phyloP scores from a whole-genome alignment of 257 asterid genomes.

The Sherardia arvensis region DNA sequence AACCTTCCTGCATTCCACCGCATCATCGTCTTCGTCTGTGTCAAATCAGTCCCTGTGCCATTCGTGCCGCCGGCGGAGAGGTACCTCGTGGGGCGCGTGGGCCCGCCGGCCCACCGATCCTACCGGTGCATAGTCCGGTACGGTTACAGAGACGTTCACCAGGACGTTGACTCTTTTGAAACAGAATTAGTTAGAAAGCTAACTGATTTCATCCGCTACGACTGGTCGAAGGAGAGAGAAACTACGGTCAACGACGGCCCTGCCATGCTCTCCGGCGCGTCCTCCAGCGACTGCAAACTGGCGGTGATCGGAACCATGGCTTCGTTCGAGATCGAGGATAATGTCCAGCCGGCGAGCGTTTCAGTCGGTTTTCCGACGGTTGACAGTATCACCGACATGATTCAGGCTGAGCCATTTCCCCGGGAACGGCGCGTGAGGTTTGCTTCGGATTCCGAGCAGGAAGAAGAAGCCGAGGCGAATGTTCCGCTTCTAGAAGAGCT shows the following conservation, averaged over 20 bases:
- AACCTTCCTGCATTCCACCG: slow-evolving; percentile 97
- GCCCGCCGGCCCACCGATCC: slow-evolving; percentile 83
- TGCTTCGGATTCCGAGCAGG: slow-evolving; percentile 29
- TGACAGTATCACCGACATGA: slow-evolving; percentile 33
- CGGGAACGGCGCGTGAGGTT: slow-evolving; percentile 49
- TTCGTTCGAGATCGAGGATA: slow-evolving; percentile 51
- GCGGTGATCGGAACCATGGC: slow-evolving; percentile 65
- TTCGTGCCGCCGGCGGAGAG: slow-evolving; percentile 74
- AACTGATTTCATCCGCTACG: slow-evolving; percentile 67
- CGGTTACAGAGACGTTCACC: slow-evolving; percentile 92
- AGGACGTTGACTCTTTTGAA: slow-evolving; percentile 84
- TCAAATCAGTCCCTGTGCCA: slow-evolving; percentile 87
- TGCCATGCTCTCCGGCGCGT: slow-evolving; percentile 23
- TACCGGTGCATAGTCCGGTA: slow-evolving; percentile 85
- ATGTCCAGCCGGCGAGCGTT: slow-evolving; percentile 53
- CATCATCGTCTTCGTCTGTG: slow-evolving; percentile 70
- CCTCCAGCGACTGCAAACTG: slow-evolving; percentile 50
- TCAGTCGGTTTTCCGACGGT: slow-evolving; percentile 47
- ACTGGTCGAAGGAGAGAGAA: slow-evolving; percentile 45
- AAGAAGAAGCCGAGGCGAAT: slow-evolving; percentile 19
- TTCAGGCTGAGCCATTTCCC: slow-evolving; percentile 32
- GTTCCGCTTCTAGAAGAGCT: slow-evolving; percentile 49
- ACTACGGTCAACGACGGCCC: slow-evolving; percentile 35
- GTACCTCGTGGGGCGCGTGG: slow-evolving; percentile 86
- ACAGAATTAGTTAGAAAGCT: slow-evolving; percentile 50